phyloP scores from a whole-genome alignment of 345 rosid species.

The Adansonia digitata region DNA sequence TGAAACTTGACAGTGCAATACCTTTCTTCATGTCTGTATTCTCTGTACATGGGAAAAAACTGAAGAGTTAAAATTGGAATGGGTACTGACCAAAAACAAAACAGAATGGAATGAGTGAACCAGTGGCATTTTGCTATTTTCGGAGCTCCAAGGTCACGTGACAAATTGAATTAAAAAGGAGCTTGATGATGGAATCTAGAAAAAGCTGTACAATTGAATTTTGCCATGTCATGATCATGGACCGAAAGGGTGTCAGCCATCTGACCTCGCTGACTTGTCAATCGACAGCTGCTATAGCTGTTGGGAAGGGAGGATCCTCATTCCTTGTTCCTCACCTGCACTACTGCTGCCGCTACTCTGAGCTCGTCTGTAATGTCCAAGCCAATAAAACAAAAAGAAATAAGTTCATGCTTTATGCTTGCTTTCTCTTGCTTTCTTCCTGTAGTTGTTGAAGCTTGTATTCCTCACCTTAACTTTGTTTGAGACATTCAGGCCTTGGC shows the following conservation, averaged over 20 bases:
- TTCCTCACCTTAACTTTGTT: neutral
- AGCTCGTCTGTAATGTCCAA: neutral
- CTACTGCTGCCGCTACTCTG: neutral
- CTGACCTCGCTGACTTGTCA: neutral
- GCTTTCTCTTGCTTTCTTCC: neutral
- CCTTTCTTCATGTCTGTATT: neutral
- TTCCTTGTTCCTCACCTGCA: neutral
- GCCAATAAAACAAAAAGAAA: too few species aligned
- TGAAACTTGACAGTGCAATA: neutral
- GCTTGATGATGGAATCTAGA: neutral
- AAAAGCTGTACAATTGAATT: neutral
- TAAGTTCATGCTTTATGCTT: neutral
- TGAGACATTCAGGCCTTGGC: neutral
- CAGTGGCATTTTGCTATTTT: neutral
- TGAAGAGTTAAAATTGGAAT: neutral
- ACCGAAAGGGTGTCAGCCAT: neutral
- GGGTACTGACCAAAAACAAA: too few species aligned
- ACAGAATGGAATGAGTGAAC: neutral
- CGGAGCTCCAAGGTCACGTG: neutral
- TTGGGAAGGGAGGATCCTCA: neutral
- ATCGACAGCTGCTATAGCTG: neutral
- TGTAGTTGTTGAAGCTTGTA: neutral
- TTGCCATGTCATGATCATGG: constrained; percentile 4
- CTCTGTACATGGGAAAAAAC: neutral
- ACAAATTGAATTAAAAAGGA: neutral